Percentiles rank a stretch among this genome's conserved stretches.
Conservation (phyloP, 129 eudicot genomes). For the Solidago caesia region DNA sequence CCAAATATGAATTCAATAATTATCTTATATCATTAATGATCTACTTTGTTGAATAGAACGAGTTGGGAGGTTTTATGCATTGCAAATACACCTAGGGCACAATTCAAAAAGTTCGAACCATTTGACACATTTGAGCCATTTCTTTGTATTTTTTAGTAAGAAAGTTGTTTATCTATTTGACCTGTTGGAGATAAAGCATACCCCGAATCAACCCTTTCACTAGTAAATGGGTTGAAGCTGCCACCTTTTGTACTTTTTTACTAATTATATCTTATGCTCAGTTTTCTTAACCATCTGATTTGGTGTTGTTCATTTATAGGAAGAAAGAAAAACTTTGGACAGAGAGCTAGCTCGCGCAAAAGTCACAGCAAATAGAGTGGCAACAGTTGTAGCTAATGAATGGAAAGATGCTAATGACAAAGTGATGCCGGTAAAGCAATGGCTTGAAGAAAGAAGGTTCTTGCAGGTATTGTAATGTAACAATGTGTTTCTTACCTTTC, state of each 20-base stretch:
- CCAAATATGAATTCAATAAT: no score
- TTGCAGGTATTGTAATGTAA: slow-evolving; percentile 53
- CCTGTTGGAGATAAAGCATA: no score
- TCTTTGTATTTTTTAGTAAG: no score
- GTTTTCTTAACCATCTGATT: slow-evolving; percentile 4
- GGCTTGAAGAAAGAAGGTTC: slow-evolving; percentile 95
- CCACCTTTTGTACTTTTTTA: neutral
- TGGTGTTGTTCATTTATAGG: slow-evolving; percentile 37
- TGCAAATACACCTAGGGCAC: no score
- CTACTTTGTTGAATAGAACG: no score
- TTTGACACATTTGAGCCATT: no score
- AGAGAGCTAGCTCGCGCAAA: slow-evolving; percentile 94
- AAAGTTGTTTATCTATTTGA: no score
- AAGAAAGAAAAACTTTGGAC: slow-evolving; percentile 86
- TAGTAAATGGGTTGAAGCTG: neutral
- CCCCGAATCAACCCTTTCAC: no score
- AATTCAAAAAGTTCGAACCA: no score
- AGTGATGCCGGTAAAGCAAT: slow-evolving; percentile 97
- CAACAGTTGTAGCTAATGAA: slow-evolving; percentile 92
- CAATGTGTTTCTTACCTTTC: neutral
- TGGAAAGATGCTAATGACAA: slow-evolving; percentile 97
- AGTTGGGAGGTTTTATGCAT: no score
- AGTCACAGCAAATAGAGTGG: slow-evolving; percentile 97
- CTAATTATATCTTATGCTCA: neutral
- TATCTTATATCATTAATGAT: no score